Conservation (phyloP, 768 basidiomycete genomes). For the Leccinum aurantiacum region DNA sequence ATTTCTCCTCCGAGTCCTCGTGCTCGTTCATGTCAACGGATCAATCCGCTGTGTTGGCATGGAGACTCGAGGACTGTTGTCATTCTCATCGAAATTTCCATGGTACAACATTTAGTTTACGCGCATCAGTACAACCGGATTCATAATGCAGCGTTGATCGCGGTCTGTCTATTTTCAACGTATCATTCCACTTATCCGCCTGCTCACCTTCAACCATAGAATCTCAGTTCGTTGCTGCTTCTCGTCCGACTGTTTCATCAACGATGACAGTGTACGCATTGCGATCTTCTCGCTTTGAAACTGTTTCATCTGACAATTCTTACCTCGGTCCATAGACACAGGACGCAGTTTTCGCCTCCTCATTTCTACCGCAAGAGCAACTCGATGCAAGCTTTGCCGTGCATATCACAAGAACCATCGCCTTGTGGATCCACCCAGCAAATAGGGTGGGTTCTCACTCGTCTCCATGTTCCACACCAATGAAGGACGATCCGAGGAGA, state of each 20-base stretch:
- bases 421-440: background rate
- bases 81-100: background rate
- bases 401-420: background rate
- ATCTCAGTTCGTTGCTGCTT: background rate
- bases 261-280: background rate
- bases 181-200: background rate
- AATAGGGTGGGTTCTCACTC: background rate
- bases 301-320: background rate
- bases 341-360: background rate
- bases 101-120: no score
- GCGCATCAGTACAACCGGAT: background rate
- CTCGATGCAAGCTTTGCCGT: background rate
- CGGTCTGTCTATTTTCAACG: background rate
- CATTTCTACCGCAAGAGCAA: background rate
- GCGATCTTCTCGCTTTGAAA: background rate
- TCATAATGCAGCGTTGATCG: background rate
- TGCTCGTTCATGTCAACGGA: background rate
- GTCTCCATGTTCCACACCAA: background rate
- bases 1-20: background rate
- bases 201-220: background rate
- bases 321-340: background rate
- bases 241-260: background rate
- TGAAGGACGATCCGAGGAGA: background rate
- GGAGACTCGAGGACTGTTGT: background rate
- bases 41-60: background rate